Base-by-base conservation (phyloP, 148 eudicot species). In the Rhododendron ferrugineum region DNA sequence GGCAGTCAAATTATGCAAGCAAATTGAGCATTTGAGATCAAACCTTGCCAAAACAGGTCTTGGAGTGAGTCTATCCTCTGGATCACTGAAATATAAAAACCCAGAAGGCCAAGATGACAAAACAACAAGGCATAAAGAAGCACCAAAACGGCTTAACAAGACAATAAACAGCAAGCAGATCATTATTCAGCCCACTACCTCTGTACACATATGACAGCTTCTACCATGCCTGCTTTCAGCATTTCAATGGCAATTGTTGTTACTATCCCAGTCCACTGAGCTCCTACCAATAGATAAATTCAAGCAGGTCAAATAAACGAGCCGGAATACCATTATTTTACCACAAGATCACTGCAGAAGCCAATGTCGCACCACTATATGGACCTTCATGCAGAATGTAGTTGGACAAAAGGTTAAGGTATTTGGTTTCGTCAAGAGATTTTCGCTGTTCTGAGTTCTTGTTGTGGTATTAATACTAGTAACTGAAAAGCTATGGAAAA, bases 251-350 rank as follows among this genome's bases (percentile, higher is more conserved):
- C 99, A 85, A 97, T 97, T 81, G 99, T 95, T 28, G 99, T 97
- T 73, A 97, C 98, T 88, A 97, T 95, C 81, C 99, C 98, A 52
- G 99, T 97, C 99, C 99, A 96, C 82, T 96, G 99, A 77, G 99
- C 99, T 86, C 98, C 99, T 96, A 86, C 68, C 28, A 36, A 42
- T 46, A 50, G 78, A 81, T 60, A 81, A 44, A 16, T 50, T 84
- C 80, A 85, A 54, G 60, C 50, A 88, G 62, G 40, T 49, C 22
- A 26, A 37, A 26, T 20, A 37, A 73, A 79, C 16, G 46, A 66
- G 20, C 9, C 3, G 3, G 80, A 52, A 10, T 68, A 84, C 52
- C 4, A 79, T 4, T 13, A 72, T 72, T 20, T 34, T 42, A 83
- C 76, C 83, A 40, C n/a, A 81, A 23, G 28, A 74, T 22, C 10